Evolutionary conservation across 257 asterid genomes (phyloP).

Genomic region (Jacaranda copaia): DNA sequence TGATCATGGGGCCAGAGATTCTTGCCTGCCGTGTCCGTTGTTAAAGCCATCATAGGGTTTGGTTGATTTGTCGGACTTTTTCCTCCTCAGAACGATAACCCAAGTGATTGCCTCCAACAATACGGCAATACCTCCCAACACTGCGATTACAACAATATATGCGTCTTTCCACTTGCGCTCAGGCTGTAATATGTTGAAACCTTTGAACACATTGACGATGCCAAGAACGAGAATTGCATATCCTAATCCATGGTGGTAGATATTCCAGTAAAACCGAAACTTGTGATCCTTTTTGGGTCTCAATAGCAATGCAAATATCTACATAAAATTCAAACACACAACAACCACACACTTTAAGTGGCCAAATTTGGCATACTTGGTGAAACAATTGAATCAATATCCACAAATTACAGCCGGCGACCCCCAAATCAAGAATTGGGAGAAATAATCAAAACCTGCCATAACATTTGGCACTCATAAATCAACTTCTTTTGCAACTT

Average conservation of each 20-base stretch:
- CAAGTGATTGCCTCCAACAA: constrained; percentile 73
- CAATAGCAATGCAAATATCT: constrained; percentile 76
- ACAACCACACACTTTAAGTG: neutral
- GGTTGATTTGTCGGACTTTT: constrained; percentile 54
- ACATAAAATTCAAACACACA: constrained; percentile 29
- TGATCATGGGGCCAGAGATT: constrained; percentile 44
- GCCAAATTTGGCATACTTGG: neutral
- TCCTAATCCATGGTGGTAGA: constrained; percentile 80
- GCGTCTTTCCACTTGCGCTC: constrained; percentile 69
- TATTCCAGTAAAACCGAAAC: constrained; percentile 79
- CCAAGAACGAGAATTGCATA: constrained; percentile 65
- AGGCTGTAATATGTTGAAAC: constrained; percentile 70
- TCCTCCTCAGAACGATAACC: constrained; percentile 66
- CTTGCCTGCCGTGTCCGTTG: constrained; percentile 48
- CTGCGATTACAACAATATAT: constrained; percentile 52
- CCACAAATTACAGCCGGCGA: constrained; percentile 26
- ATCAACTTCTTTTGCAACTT: neutral
- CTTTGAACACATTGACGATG: constrained; percentile 81
- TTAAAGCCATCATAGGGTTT: constrained; percentile 62
- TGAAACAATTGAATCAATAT: constrained; percentile 2
- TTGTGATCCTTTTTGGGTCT: constrained; percentile 89
- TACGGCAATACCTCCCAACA: constrained; percentile 61
- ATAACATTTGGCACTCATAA: too few species aligned
- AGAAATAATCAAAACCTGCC: too few species aligned
- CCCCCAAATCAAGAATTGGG: too few species aligned